Base-by-base conservation (phyloP, 441 rosid genomes). In the Bruguiera hainesii region DNA sequence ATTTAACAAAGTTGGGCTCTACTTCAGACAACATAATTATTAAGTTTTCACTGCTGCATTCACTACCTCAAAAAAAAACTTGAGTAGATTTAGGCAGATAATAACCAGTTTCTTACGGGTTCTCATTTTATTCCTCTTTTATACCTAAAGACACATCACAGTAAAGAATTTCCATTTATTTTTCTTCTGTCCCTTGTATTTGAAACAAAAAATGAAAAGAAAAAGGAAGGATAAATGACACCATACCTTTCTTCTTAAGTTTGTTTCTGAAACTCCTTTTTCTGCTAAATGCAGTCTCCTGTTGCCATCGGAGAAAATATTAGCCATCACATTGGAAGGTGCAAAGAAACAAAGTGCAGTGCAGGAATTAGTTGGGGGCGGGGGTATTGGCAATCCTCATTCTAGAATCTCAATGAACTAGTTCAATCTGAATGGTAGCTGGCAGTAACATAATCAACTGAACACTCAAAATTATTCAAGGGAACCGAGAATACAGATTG, bases 241-340 rank as follows among this genome's bases (percentile, higher is more conserved):
- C 73, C 15, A 37, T 72, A 88, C 97, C 93, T 82, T 80, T 88
- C 85, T 91, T 94, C 88, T 94, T 94, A 65, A 89, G 78, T 85
- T 88, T 94, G 81, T 91, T 94, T 61, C 99, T 84, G 81, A 91
- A 89, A 76, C 98, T 82, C 78, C 98, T 88, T 75, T 94, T 94
- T 81, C 98, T 79, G 76, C 98, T 94, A 72, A 94, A 91, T 11
- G 93, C 98, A 0, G 88, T 79, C 81, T 89, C 99, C 99, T 94
- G 89, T 28, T 71, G 31, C 60, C 67, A 73, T 25, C 56, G 31
- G 19, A 68, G 73, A 71, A 52, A 55, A 61, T 21, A 66, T 71
- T 57, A 71, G 69, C 48, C 46, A 25, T 53, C 26, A 69, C 25
- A 49, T 10, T 39, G 56, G 51, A 66, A 64, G 70, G 58, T 39